Evolutionary conservation across 2,329 filamentous ascomycete species (phyloP), one percentile per base, ranked within the genome.

Genomic region (Pseudogymnoascus sp.): DNA sequence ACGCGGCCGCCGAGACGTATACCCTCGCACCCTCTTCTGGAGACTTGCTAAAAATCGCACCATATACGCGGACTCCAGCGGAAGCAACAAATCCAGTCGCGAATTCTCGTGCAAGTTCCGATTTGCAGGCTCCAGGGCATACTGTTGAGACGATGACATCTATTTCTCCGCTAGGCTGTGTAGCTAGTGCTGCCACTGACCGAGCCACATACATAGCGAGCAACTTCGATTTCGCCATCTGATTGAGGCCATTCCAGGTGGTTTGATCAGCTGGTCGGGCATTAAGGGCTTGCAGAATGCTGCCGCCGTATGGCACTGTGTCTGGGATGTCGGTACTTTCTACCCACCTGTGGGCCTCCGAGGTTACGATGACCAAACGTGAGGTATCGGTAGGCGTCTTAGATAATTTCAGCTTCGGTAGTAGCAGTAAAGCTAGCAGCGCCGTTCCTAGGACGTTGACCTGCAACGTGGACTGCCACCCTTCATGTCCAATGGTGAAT

Each of bases 361-460:
- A 53, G 14, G 46, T 53, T 53, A 53, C 25, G 4, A 53, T 53
- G 25, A 53, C 25, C 46, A 53, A 6, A 31, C n/a, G 46, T 31
- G 46, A 53, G 25, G 14, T 53, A 53, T 53, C n/a, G 5, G 46
- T 18, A 31, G 46, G 2, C 7, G 46, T 18, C 25, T 53, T 53
- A 8, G 25, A 53, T 5, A 53, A 16, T 72, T 37, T 62, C 16
- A 36, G 36, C 59, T 64, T 46, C 14, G 67, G 68, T 10, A 69
- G 34, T 1, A 70, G 23, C 4, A 69, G 44, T 28, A 69, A 23
- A 25, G 46, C 63, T n/a, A 70, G 61, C 7, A 70, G 60, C 5
- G 65, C 61, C 8, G 66, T 71, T 11, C 56, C 59, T 7, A 69
- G 25, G 5, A 67, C 66, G 64, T 71, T 69, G 37, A 69, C 65